These are phyloP conservation scores for Microsporum audouinii DNA, from an alignment of 2,329 filamentous ascomycete species.

Conservation along the genomic window DNA sequence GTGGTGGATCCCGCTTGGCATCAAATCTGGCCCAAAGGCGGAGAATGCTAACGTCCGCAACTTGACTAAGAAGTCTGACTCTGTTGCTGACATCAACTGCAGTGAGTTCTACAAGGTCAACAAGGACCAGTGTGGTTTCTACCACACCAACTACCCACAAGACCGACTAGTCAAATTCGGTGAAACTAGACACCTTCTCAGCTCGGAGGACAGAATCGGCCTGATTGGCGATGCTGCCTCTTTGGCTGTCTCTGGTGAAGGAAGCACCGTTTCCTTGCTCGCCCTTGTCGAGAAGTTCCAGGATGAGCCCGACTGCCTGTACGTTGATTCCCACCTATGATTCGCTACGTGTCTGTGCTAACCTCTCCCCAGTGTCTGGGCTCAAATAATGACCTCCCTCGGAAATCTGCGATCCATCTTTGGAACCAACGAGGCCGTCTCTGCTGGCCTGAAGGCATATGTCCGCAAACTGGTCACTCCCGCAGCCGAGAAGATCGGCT, in stretches of 20 bases:
- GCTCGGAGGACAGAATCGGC: slow-evolving; percentile 81
- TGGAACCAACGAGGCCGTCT: slow-evolving; percentile 59
- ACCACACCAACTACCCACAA: slow-evolving; percentile 88
- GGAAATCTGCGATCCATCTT: slow-evolving; percentile 75
- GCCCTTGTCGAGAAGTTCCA: slow-evolving; percentile 77
- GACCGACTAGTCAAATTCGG: slow-evolving; percentile 69
- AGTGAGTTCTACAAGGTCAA: slow-evolving; percentile 90
- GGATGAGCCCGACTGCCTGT: slow-evolving; percentile 68
- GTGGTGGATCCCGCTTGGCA: slow-evolving; percentile 89
- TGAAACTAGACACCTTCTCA: slow-evolving; percentile 62
- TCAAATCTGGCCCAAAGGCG: slow-evolving; percentile 62
- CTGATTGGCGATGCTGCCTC: slow-evolving; percentile 83
- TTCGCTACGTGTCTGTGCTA: slow-evolving; percentile 11
- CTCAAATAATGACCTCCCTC: slow-evolving; percentile 67
- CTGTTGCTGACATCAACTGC: slow-evolving; percentile 51
- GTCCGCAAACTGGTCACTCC: slow-evolving; percentile 63
- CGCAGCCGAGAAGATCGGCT: slow-evolving; percentile 69
- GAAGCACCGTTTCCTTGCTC: slow-evolving; percentile 68
- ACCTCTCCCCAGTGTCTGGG: slow-evolving; percentile 54
- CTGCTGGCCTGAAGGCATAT: slow-evolving; percentile 65
- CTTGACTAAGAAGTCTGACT: slow-evolving; percentile 65
- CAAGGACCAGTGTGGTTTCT: slow-evolving; percentile 76
- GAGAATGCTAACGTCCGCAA: slow-evolving; percentile 53
- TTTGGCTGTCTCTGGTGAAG: slow-evolving; percentile 75
- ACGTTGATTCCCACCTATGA: slow-evolving; percentile 18